Evolutionary conservation across 441 rosid genomes (phyloP), one percentile per base, ranked within the genome.

Genomic region (Syzygium malaccense): DNA sequence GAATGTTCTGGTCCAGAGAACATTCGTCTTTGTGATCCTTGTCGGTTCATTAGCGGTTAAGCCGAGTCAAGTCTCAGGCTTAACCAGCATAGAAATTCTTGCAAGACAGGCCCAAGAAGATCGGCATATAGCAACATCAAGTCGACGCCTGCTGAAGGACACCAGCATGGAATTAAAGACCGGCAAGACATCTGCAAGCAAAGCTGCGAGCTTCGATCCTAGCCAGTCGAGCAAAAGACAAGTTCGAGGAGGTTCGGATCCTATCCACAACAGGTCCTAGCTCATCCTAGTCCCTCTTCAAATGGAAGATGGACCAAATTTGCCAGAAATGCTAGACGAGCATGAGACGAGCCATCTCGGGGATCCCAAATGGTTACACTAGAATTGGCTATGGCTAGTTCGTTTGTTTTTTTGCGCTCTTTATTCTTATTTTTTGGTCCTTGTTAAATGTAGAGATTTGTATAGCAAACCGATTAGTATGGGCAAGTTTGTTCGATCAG

Each of bases 251-350:
- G 99, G 99, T 56, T 94, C 99, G 49, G 97, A 97, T 94, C 99
- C 99, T 91, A 97, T 97, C 90, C 99, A 97, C 93, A 97, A 97
- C 95, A 93, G 94, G 92, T 87, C 97, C 37, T 93, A 92, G 93
- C 57, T 87, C 32, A 71, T 87, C 57, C 85, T 68, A 89, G 87
- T 88, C 85, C 55, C 85, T 89, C 55, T 55, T 86, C 71, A 17
- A 62, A 45, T 62, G 53, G 80, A 86, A 41, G 71, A n/a, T 28
- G 51, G 32, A 28, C 37, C 83, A 53, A 55, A 32, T 62, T 86
- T 71, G 37, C 17, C 32, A 45, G 83, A 86, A 86, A 51, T 62
- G 41, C 32, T 51, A 53, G 83, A 66, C 19, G 17, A 75, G 48
- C n/a, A 75, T 45, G 83, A 75, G 51, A 37, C 41, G 51, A 75